Percentiles rank a stretch among this genome's conserved stretches.
Conservation (phyloP, 495 filamentous ascomycete species). For the Neurospora sp. region DNA sequence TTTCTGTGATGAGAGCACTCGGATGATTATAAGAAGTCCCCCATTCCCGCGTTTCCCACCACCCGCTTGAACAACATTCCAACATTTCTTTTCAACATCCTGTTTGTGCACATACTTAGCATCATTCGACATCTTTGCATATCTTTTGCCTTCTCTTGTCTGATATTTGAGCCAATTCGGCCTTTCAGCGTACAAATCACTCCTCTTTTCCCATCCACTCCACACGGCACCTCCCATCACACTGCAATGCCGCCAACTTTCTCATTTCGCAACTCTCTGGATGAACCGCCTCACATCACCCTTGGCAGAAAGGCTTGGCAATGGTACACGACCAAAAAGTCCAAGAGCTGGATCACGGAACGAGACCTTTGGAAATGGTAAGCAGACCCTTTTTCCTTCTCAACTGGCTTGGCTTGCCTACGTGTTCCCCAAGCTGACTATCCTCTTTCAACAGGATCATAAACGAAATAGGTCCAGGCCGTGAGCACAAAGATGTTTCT, state of each 20-base stretch:
- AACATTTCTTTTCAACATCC: neutral
- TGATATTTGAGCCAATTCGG: neutral
- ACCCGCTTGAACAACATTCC: neutral
- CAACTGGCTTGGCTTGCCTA: neutral
- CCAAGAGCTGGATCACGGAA: neutral
- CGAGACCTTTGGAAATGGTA: neutral
- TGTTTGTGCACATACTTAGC: neutral
- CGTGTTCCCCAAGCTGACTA: neutral
- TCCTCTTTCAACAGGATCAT: neutral
- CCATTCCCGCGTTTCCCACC: neutral
- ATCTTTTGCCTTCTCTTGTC: neutral
- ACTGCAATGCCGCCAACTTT: neutral
- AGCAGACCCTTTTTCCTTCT: neutral
- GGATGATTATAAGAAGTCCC: neutral
- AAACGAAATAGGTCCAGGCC: neutral
- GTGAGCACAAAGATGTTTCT: neutral
- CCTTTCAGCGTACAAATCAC: neutral
- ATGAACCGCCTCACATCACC: neutral
- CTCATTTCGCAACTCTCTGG: neutral
- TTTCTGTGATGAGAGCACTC: neutral
- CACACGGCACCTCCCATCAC: neutral
- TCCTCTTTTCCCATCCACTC: neutral
- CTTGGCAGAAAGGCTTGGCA: neutral
- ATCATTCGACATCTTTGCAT: neutral
- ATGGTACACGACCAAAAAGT: neutral